Evolutionary conservation across 352 stramenopile species (phyloP).

Genomic region (Peronospora farinosa): DNA sequence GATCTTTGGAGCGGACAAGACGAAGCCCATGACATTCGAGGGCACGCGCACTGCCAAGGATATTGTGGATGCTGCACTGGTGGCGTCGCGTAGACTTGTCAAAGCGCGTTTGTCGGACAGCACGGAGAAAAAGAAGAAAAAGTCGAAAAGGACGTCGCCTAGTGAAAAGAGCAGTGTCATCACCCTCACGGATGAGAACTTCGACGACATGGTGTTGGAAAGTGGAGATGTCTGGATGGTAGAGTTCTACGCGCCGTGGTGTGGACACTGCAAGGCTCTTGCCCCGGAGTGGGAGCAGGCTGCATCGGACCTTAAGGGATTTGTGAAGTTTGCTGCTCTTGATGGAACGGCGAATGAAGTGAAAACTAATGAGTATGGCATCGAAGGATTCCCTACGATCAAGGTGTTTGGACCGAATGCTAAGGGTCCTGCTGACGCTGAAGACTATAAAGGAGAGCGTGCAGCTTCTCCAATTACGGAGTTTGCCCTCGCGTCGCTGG

Average conservation of each 20-base stretch:
- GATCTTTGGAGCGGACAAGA: conserved; percentile 85
- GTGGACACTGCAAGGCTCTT: conserved; percentile 88
- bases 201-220: conserved; percentile 88
- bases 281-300: conserved; percentile 89
- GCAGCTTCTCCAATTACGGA: conserved; percentile 76
- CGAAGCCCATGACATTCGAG: conserved; percentile 66
- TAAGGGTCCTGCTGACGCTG: conserved; percentile 42
- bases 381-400: conserved; percentile 92
- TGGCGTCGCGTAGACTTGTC: conserved; percentile 64
- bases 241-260: conserved; percentile 92
- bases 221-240: conserved; percentile 87
- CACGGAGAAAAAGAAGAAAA: conserved; percentile 38
- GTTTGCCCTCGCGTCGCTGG: conserved; percentile 67
- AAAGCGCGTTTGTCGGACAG: conserved; percentile 71
- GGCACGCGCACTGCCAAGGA: conserved; percentile 74
- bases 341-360: conserved; percentile 90
- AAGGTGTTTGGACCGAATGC: conserved; percentile 88
- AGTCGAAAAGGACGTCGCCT: conserved; percentile 40
- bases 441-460: conserved; percentile 86
- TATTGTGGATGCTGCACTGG: conserved; percentile 80
- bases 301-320: conserved; percentile 80
- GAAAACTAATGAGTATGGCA: conserved; percentile 81
- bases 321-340: conserved; percentile 88
- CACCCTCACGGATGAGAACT: conserved; percentile 88
- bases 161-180: conserved; percentile 70